phyloP scores from a whole-genome alignment of 1,284 basidiomycete genomes.

The Trichosporon ovoides region DNA sequence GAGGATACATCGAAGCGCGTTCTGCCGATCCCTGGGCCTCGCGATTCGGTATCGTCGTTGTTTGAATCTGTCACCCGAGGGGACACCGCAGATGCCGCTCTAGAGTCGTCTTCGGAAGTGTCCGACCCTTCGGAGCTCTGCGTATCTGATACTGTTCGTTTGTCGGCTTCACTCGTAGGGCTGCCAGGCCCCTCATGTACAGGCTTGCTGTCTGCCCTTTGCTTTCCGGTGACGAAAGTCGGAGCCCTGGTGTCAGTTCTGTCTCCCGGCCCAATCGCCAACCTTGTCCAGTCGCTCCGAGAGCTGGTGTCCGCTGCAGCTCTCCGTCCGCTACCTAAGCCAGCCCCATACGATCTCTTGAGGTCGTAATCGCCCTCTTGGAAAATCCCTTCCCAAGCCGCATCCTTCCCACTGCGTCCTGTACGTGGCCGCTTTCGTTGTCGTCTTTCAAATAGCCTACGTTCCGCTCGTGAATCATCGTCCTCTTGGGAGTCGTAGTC shows the following conservation, averaged over 20 bases:
- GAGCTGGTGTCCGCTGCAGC: slow-evolving; percentile 52
- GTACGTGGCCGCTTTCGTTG: slow-evolving; percentile 63
- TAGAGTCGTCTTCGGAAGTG: slow-evolving; percentile 8
- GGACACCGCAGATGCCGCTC: slow-evolving; percentile 16
- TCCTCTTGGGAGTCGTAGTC: slow-evolving; percentile 55
- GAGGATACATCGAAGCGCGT: not conserved
- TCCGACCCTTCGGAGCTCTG: too few relatives aligned
- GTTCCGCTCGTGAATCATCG: slow-evolving; percentile 67
- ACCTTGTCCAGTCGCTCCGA: slow-evolving; percentile 63
- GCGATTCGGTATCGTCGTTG: not conserved
- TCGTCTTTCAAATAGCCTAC: slow-evolving; percentile 65
- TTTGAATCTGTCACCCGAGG: too few relatives aligned
- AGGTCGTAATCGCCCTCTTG: slow-evolving; percentile 60
- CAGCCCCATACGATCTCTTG: not conserved
- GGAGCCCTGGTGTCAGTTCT: slow-evolving; percentile 54
- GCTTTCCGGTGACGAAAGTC: slow-evolving; percentile 53
- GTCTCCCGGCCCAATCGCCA: slow-evolving; percentile 14
- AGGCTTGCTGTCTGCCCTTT: too few relatives aligned
- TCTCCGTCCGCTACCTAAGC: slow-evolving; percentile 21
- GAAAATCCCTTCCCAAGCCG: slow-evolving; percentile 78
- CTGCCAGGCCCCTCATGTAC: too few relatives aligned
- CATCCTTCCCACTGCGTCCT: slow-evolving; percentile 62
- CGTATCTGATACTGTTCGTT: too few relatives aligned
- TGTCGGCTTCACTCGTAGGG: too few relatives aligned
- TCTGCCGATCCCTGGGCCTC: not conserved